Conservation (phyloP, 768 basidiomycete species). For the Leccinum rimulosum region DNA sequence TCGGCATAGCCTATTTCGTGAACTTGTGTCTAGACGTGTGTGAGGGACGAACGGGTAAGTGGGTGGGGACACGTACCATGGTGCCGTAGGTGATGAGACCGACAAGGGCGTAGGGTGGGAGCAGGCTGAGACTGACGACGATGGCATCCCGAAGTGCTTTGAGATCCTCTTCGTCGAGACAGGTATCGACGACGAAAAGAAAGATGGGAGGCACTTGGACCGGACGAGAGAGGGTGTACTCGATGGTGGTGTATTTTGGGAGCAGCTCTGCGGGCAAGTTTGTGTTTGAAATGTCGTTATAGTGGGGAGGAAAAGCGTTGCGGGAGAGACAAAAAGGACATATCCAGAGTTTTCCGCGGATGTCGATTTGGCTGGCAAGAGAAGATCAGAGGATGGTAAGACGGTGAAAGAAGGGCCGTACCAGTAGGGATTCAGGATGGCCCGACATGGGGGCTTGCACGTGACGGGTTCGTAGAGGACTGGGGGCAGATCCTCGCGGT, state of each 20-base stretch:
- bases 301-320: constrained; percentile 97
- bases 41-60: background rate
- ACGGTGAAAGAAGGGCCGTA: constrained; percentile 34
- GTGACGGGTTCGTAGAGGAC: constrained; percentile 98
- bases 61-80: constrained; percentile 59
- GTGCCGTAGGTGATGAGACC: constrained; percentile 96
- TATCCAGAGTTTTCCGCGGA: constrained; percentile 98
- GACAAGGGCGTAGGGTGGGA: constrained; percentile 93
- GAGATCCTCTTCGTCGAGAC: constrained; percentile 92
- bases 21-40: constrained; percentile 77
- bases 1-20: constrained; percentile 97
- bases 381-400: background rate
- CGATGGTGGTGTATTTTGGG: constrained; percentile 98
- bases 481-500: constrained; percentile 90
- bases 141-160: constrained; percentile 95
- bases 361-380: constrained; percentile 86
- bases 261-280: constrained; percentile 95
- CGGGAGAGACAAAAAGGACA: constrained; percentile 98
- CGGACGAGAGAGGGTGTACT: constrained; percentile 94
- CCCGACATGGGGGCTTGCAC: constrained; percentile 96
- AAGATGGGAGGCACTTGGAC: constrained; percentile 94
- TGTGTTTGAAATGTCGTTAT: constrained; percentile 97
- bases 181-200: constrained; percentile 96
- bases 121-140: constrained; percentile 87
- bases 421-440: constrained; percentile 98